phyloP scores from a whole-genome alignment of 164 flowering plant genomes.

The Akebia trifoliata region DNA sequence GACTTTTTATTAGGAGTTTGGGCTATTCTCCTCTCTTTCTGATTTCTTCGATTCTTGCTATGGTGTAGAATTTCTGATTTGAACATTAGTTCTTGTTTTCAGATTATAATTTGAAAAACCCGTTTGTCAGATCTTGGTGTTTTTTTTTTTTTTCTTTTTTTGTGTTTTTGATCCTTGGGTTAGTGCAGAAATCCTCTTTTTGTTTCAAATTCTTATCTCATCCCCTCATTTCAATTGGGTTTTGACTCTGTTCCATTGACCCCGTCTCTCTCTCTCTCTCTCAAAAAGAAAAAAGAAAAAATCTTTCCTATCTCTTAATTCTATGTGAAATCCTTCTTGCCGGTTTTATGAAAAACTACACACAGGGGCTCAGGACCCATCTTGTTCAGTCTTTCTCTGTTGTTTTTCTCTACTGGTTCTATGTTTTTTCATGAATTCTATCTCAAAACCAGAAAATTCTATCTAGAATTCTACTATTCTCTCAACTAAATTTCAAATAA shows the following conservation, averaged over 20 bases:
- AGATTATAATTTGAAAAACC: constrained; percentile 6
- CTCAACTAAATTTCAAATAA: constrained; percentile 3
- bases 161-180: not conserved
- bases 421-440: constrained; percentile 59
- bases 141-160: not conserved
- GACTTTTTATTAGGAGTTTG: not conserved
- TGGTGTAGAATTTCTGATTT: no score
- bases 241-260: constrained; percentile 18
- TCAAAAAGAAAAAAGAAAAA: no score
- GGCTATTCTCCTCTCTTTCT: not conserved
- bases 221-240: constrained; percentile 9
- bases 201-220: not conserved
- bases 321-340: constrained; percentile 74
- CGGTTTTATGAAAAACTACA: constrained; percentile 51
- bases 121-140: not conserved
- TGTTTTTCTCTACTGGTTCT: constrained; percentile 93
- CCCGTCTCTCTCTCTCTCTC: no score
- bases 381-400: constrained; percentile 89
- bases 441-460: not conserved
- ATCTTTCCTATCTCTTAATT: constrained; percentile 63
- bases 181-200: constrained; percentile 1
- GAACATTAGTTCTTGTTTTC: not conserved
- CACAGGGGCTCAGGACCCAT: constrained; percentile 56
- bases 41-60: no score
- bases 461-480: constrained; percentile 3